A percentile compares a stretch with the other conserved stretches of the same genome.
Conservation (phyloP, 2,329 filamentous ascomycete species). For the Neopestalotiopsis clavispora region DNA sequence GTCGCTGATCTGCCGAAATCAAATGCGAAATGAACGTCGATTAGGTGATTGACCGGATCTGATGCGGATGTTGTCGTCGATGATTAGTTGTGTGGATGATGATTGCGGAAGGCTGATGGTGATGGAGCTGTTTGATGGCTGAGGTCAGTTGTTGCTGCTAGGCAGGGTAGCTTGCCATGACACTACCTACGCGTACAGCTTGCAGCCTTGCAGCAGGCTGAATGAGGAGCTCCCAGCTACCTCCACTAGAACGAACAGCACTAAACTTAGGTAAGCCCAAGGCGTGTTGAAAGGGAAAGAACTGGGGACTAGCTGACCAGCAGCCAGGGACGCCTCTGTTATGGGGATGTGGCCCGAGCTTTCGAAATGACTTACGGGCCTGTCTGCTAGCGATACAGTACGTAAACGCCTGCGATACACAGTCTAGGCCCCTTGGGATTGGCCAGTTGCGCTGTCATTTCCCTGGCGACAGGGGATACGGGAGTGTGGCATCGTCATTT, state of each 20-base stretch:
- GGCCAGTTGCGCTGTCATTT: slow-evolving; percentile 10
- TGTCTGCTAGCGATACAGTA: neutral
- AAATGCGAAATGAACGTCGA: slow-evolving; percentile 4
- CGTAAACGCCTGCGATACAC: neutral
- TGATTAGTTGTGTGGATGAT: slow-evolving; percentile 16
- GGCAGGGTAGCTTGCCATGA: neutral
- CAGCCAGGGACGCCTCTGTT: too few species aligned
- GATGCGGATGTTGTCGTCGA: slow-evolving; percentile 19
- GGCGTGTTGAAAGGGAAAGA: neutral
- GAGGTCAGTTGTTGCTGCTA: slow-evolving; percentile 23
- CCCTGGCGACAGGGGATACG: slow-evolving; percentile 2
- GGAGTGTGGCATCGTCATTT: slow-evolving; percentile 1
- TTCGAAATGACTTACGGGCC: slow-evolving; percentile 11
- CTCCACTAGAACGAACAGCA: neutral
- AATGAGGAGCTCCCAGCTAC: neutral
- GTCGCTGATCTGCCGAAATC: neutral
- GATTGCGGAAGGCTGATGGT: slow-evolving; percentile 9
- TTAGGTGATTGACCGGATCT: neutral
- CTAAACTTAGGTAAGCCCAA: slow-evolving; percentile 5
- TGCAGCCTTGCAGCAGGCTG: slow-evolving; percentile 52
- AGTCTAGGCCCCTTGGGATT: slow-evolving; percentile 6
- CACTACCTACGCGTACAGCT: slow-evolving; percentile 40
- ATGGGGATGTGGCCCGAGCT: slow-evolving; percentile 21
- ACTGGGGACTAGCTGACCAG: neutral
- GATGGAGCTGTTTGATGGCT: slow-evolving; percentile 19